Evolutionary conservation across 2,329 filamentous ascomycete species (phyloP).

Genomic region (Elsinoe batatas): DNA sequence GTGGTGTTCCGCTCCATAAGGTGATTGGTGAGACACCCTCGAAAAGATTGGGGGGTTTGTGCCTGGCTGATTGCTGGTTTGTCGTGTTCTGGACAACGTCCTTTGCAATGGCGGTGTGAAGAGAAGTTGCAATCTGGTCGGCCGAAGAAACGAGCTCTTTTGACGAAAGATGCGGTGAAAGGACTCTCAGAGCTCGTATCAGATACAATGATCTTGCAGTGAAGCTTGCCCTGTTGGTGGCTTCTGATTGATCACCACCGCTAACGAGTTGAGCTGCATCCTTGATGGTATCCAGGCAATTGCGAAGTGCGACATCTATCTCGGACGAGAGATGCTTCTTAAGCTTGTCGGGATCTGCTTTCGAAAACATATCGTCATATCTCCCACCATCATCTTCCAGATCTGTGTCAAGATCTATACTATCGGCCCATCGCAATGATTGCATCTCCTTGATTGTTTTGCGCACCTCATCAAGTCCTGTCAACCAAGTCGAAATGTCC

Average conservation of each 20-base stretch:
- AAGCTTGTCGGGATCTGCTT: conserved; percentile 58
- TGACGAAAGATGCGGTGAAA: conserved; percentile 54
- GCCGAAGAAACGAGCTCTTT: conserved; percentile 10
- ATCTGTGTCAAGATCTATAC: conserved; percentile 55
- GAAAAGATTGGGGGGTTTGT: neutral
- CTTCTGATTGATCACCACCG: neutral
- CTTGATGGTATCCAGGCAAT: conserved; percentile 25
- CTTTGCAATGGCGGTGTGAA: conserved; percentile 54
- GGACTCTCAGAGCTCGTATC: conserved; percentile 62
- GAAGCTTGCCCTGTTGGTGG: conserved; percentile 21
- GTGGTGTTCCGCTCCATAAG: conserved; percentile 72
- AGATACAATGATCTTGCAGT: conserved; percentile 50
- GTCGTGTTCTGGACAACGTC: conserved; percentile 34
- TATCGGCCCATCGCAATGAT: conserved; percentile 65
- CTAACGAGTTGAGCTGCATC: neutral
- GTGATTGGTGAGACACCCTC: conserved; percentile 47
- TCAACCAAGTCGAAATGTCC: conserved; percentile 62
- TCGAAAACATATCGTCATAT: conserved; percentile 57
- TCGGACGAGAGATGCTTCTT: conserved; percentile 29
- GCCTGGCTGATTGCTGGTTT: neutral
- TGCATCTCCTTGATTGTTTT: conserved; percentile 55
- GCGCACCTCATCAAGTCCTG: conserved; percentile 58
- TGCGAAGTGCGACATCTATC: conserved; percentile 38
- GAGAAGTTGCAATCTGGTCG: conserved; percentile 31
- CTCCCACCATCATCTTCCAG: conserved; percentile 36